phyloP scores from a whole-genome alignment of 2,329 filamentous ascomycete genomes.

The Septoria linicola region DNA sequence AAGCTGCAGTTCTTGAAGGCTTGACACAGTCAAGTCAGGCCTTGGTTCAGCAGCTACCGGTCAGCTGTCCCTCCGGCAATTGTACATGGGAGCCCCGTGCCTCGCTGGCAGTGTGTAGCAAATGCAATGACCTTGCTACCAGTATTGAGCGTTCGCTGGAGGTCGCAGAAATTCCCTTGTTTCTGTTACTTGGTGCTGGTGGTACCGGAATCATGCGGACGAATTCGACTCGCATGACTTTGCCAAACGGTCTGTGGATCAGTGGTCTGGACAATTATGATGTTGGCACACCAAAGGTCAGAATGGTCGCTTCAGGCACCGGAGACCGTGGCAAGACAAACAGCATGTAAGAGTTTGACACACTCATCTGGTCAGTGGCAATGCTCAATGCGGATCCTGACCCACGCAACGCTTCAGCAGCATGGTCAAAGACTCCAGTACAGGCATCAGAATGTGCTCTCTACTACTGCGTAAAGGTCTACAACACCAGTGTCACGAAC shows the following conservation, averaged over 20 bases:
- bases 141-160: neutral
- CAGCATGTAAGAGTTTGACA: conserved; percentile 6
- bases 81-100: conserved; percentile 12
- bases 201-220: neutral
- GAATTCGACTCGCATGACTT: neutral
- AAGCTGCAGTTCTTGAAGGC: conserved; percentile 16
- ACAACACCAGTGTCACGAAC: conserved; percentile 10
- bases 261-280: conserved; percentile 18
- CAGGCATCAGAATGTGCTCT: conserved; percentile 18
- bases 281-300: neutral
- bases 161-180: neutral
- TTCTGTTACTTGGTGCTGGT: neutral
- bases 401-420: neutral
- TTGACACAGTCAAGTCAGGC: neutral
- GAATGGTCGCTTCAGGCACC: conserved; percentile 14
- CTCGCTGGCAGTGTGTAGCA: conserved; percentile 17
- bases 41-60: conserved; percentile 6
- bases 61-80: conserved; percentile 16
- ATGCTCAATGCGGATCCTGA: conserved; percentile 1
- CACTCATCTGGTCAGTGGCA: conserved; percentile 13
- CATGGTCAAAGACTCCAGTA: conserved; percentile 13
- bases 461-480: conserved; percentile 22
- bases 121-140: neutral
- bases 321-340: neutral
- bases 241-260: conserved; percentile 18